These are phyloP conservation scores for Trichosporon asahii DNA, from an alignment of 1,284 basidiomycete species.

Conservation along the genomic window DNA sequence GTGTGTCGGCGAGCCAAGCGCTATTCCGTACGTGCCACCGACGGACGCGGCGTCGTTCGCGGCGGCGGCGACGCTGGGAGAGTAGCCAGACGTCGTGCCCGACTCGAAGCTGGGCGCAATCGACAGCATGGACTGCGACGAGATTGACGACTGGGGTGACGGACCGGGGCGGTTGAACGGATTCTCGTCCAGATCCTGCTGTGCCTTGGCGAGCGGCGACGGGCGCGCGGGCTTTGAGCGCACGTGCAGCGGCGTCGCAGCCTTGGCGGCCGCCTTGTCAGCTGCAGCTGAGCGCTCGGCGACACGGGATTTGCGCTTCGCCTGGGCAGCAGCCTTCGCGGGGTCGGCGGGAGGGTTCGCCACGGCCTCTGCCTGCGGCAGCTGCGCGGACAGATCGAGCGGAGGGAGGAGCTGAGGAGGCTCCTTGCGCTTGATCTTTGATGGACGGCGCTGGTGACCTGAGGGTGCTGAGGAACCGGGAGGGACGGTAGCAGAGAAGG, in stretches of 20 bases:
- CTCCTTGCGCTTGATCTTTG: conserved; percentile 2
- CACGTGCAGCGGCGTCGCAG: conserved; percentile 27
- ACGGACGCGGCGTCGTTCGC: conserved; percentile 15
- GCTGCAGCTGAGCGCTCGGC: conserved; percentile 37
- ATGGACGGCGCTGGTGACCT: neutral
- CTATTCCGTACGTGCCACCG: conserved; percentile 37
- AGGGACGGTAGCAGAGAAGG: neutral
- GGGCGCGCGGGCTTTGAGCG: conserved; percentile 47
- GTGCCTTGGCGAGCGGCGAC: conserved; percentile 37
- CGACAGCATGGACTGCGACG: neutral
- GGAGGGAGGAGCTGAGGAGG: conserved; percentile 11
- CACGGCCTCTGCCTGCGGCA: neutral
- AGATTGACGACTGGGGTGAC: conserved; percentile 8
- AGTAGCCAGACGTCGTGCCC: neutral
- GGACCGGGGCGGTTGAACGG: neutral
- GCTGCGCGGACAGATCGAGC: neutral
- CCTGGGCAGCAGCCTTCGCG: neutral
- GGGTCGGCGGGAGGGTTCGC: neutral
- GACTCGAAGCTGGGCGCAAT: conserved; percentile 2
- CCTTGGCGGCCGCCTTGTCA: conserved; percentile 37
- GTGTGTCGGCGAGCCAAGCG: conserved; percentile 33
- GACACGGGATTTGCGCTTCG: conserved; percentile 23
- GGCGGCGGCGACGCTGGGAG: neutral
- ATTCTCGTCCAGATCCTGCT: neutral
- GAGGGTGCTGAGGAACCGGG: neutral